Evolutionary conservation across 208 protist species (phyloP).

Genomic region (Plasmodiophora brassicae): DNA sequence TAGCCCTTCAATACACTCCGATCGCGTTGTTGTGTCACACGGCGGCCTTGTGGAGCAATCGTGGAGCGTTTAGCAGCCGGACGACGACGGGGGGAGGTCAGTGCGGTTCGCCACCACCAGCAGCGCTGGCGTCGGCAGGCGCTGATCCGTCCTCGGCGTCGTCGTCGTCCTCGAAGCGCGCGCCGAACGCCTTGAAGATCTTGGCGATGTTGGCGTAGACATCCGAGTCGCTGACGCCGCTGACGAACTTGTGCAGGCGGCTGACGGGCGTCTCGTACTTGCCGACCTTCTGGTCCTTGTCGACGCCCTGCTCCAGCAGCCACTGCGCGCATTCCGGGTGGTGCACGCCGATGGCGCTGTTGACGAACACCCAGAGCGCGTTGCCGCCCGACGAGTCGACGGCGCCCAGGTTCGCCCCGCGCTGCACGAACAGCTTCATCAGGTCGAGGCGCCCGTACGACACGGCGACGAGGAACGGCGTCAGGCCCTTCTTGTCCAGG

Average conservation of each 20-base stretch:
- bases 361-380: constrained; percentile 1
- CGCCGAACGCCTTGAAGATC: constrained; percentile 18
- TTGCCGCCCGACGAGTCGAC: neutral
- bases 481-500: neutral
- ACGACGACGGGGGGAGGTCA: no score
- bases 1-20: no score
- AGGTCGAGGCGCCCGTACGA: constrained; percentile 1
- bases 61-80: no score
- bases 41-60: no score
- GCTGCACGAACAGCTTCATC: neutral
- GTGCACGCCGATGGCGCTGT: constrained; percentile 18
- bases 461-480: constrained; percentile 9
- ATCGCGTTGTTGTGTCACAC: no score
- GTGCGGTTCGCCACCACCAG: no score
- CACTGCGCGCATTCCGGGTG: neutral
- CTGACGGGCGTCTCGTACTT: constrained; percentile 16
- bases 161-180: neutral
- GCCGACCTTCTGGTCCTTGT: constrained; percentile 15
- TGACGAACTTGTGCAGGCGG: constrained; percentile 2
- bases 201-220: constrained; percentile 4
- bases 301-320: constrained; percentile 14
- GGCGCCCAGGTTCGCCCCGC: neutral
- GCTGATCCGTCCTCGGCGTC: no score
- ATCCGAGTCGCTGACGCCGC: neutral
- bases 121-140: no score